These are phyloP conservation scores for Pleodorina starrii DNA, from an alignment of 139 green algal species.

Conservation along the genomic window DNA sequence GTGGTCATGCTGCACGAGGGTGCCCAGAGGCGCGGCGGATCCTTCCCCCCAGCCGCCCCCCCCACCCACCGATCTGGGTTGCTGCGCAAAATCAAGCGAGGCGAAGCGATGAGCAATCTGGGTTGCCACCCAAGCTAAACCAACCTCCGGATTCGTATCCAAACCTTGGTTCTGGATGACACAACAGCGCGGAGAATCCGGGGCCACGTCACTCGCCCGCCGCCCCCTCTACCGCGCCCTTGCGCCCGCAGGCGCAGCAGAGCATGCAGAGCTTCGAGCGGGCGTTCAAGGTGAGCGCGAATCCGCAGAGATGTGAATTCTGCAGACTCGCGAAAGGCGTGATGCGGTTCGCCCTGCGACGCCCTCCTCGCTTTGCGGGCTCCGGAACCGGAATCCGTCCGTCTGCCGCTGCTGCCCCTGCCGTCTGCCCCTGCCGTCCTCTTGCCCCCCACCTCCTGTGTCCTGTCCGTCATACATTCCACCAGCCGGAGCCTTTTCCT, in stretches of 20 bases:
- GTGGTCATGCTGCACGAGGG: not conserved
- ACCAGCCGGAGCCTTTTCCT: not conserved
- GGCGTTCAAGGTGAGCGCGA: conserved; percentile 57
- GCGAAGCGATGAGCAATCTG: no score
- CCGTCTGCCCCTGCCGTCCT: not conserved
- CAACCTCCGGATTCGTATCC: not conserved
- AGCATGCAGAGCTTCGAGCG: conserved; percentile 53
- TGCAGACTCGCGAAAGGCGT: not conserved
- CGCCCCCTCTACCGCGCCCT: not conserved
- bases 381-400: not conserved
- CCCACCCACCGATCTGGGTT: not conserved
- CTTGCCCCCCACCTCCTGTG: no score
- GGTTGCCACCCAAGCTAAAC: not conserved
- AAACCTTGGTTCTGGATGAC: not conserved
- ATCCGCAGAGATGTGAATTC: not conserved
- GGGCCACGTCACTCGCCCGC: no score
- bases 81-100: not conserved
- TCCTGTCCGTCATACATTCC: not conserved
- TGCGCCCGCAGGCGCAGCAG: conserved; percentile 53
- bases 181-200: no score
- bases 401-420: not conserved
- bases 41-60: not conserved
- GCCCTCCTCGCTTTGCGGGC: not conserved
- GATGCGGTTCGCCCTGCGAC: not conserved
- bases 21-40: not conserved